Base-by-base conservation (phyloP, 441 rosid genomes). In the Dalechampia spathulata region DNA sequence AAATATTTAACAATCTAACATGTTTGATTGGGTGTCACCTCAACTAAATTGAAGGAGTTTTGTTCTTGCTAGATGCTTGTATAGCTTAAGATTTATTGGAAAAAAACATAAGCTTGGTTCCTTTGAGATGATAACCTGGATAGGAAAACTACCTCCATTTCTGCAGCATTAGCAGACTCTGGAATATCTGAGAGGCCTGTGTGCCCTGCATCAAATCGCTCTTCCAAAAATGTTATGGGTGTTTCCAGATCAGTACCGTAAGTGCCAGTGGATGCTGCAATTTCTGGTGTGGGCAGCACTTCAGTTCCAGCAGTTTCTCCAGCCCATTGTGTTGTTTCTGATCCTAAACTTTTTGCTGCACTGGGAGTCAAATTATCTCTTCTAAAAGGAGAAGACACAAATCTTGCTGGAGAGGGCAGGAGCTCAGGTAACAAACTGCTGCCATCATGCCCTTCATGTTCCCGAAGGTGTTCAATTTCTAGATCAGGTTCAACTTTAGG, bases 71-170 rank as follows among this genome's bases (percentile, higher is more conserved):
- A n/a, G n/a, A n/a, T n/a, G n/a, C n/a, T n/a, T n/a, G n/a, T n/a
- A n/a, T n/a, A n/a, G n/a, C n/a, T n/a, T n/a, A n/a, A n/a, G n/a
- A n/a, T n/a, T n/a, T n/a, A n/a, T n/a, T n/a, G n/a, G n/a, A 20
- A 16, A 42, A 19, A 38, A 38, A 11, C 27, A 39, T 26, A n/a
- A n/a, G n/a, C n/a, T n/a, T n/a, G n/a, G n/a, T n/a, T n/a, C n/a
- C n/a, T n/a, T n/a, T n/a, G n/a, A n/a, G n/a, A n/a, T n/a, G n/a
- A n/a, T n/a, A n/a, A n/a, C n/a, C n/a, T n/a, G n/a, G n/a, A n/a
- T n/a, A n/a, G n/a, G n/a, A n/a, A n/a, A n/a, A n/a, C n/a, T n/a
- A 87, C 98, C 60, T 74, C 79, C 36, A 57, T 76, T 39, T 78
- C 81, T 1, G 64, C 60, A 65, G 72, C 49, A 32, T 60, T 55